phyloP scores from a whole-genome alignment of 2,329 filamentous ascomycete genomes.

The Diaporthe caulivora region DNA sequence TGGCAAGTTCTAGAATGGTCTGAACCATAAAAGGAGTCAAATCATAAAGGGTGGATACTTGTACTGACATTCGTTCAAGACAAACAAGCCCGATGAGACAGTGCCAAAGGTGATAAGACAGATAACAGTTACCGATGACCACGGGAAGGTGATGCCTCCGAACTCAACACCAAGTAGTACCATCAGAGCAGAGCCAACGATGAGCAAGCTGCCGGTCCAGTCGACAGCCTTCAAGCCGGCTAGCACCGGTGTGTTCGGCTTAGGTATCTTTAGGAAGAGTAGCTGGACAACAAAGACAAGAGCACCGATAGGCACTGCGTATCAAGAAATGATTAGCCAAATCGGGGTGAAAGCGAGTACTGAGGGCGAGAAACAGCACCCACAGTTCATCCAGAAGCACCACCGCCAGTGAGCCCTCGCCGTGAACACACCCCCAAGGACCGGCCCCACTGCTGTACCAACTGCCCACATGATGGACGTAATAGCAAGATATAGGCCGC shows the following conservation, averaged over 20 bases:
- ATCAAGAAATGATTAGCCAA: slow-evolving; percentile 51
- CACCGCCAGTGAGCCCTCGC: slow-evolving; percentile 73
- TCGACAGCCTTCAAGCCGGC: slow-evolving; percentile 74
- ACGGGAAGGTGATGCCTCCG: slow-evolving; percentile 81
- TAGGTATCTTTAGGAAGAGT: slow-evolving; percentile 77
- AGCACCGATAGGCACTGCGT: slow-evolving; percentile 51
- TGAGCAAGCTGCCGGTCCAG: slow-evolving; percentile 66
- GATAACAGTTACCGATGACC: slow-evolving; percentile 80
- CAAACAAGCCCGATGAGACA: slow-evolving; percentile 73
- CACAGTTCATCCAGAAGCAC: slow-evolving; percentile 76
- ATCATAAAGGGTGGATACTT: background rate
- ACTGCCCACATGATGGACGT: slow-evolving; percentile 73
- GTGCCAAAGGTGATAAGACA: slow-evolving; percentile 83
- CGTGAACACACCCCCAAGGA: slow-evolving; percentile 78
- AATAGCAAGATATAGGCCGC: slow-evolving; percentile 65
- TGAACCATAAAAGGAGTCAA: too few relatives aligned
- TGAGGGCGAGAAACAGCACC: background rate
- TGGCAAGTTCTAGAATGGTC: too few relatives aligned
- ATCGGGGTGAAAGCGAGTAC: too few relatives aligned
- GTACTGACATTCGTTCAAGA: slow-evolving; percentile 72
- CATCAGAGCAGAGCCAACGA: slow-evolving; percentile 86
- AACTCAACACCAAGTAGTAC: slow-evolving; percentile 88
- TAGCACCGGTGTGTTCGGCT: slow-evolving; percentile 72
- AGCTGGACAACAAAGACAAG: slow-evolving; percentile 63
- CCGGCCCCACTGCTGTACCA: slow-evolving; percentile 73